These are phyloP conservation scores for Corymbia calophylla DNA, from an alignment of 441 rosid genomes.

Conservation along the genomic window DNA sequence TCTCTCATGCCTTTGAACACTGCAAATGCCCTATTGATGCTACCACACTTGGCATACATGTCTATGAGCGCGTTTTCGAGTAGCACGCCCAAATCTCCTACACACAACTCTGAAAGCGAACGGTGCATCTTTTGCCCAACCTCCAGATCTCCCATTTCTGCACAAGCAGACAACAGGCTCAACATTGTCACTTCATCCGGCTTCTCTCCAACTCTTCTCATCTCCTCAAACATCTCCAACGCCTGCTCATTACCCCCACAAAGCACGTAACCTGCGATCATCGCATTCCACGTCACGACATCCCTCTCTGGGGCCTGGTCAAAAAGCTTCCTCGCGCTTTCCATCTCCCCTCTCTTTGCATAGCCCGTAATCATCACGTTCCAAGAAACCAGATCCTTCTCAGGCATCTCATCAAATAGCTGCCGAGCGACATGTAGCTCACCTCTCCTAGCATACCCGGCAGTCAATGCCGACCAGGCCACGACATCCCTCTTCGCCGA, in stretches of 20 bases:
- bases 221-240: slow-evolving; percentile 44
- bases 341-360: slow-evolving; percentile 36
- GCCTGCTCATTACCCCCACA: slow-evolving; percentile 29
- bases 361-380: slow-evolving; percentile 61
- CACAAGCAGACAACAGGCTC: slow-evolving; percentile 55
- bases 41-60: slow-evolving; percentile 66
- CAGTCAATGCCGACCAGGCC: slow-evolving; percentile 60
- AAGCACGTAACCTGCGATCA: slow-evolving; percentile 48
- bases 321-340: slow-evolving; percentile 43
- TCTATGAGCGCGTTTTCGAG: slow-evolving; percentile 48
- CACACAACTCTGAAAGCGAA: slow-evolving; percentile 20
- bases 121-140: slow-evolving; percentile 35
- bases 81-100: slow-evolving; percentile 15
- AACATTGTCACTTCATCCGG: slow-evolving; percentile 53
- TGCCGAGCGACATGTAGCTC: slow-evolving; percentile 29
- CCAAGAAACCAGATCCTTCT: slow-evolving; percentile 62
- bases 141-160: slow-evolving; percentile 43
- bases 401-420: slow-evolving; percentile 51
- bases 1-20: slow-evolving; percentile 37
- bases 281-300: slow-evolving; percentile 59
- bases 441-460: slow-evolving; percentile 62
- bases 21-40: slow-evolving; percentile 37
- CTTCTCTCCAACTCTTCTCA: slow-evolving; percentile 38
- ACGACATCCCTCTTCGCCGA: slow-evolving; percentile 43
- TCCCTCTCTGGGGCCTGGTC: slow-evolving; percentile 37